A percentile compares a stretch with the other conserved stretches of the same genome.
phyloP scores from a whole-genome alignment of 1,139 yeast species.

The Komagataea norvegica region DNA sequence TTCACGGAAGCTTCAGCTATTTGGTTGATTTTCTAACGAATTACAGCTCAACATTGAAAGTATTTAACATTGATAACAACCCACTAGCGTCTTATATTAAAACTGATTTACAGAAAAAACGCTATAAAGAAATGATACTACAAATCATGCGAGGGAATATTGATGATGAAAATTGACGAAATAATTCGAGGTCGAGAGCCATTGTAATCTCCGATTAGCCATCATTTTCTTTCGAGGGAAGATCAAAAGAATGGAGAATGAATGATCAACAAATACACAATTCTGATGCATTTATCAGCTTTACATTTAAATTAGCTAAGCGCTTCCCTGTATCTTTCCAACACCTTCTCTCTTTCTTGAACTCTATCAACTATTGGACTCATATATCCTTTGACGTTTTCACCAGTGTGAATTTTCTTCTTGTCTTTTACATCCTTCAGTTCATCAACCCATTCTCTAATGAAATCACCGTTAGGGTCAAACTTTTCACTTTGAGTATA shows the following conservation, averaged over 20 bases:
- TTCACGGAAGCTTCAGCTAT: conserved; percentile 16
- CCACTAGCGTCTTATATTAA: conserved; percentile 18
- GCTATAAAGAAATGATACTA: conserved; percentile 18
- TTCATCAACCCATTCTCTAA: conserved; percentile 49
- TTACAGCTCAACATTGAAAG: conserved; percentile 11
- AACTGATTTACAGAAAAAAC: conserved; percentile 9
- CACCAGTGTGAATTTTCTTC: conserved; percentile 25
- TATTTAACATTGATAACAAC: conserved; percentile 17
- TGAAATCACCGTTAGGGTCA: conserved; percentile 43
- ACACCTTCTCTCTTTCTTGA: conserved; percentile 35
- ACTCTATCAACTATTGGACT: conserved; percentile 40
- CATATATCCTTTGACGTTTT: conserved; percentile 35
- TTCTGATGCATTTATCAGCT: too few species aligned
- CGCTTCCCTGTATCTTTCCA: conserved; percentile 37
- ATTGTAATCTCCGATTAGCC: too few species aligned
- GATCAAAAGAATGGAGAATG: too few species aligned
- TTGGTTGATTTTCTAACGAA: conserved; percentile 13
- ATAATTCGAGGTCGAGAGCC: neutral
- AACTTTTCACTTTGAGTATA: conserved; percentile 45
- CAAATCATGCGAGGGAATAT: conserved; percentile 13
- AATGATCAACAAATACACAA: too few species aligned
- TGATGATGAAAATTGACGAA: neutral
- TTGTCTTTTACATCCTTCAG: conserved; percentile 29
- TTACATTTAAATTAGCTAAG: too few species aligned
- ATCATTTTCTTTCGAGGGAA: too few species aligned